Conservation (phyloP, 148 eudicot genomes). For the Oxyria digyna region DNA sequence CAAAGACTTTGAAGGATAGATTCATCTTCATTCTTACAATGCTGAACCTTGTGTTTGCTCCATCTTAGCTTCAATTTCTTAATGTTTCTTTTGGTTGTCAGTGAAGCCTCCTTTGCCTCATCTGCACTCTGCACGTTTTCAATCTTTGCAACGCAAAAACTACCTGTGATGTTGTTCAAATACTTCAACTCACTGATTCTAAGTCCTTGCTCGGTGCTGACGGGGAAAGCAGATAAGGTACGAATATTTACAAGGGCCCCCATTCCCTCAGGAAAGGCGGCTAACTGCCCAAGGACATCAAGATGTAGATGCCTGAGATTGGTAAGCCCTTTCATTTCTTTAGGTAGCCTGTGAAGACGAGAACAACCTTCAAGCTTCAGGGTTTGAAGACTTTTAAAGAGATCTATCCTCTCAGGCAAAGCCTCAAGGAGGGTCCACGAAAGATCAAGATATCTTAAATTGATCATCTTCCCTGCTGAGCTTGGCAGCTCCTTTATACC, state of each 20-base stretch:
- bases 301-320: not conserved
- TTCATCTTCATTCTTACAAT: not conserved
- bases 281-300: not conserved
- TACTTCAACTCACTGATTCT: not conserved
- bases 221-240: not conserved
- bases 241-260: not conserved
- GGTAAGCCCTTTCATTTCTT: not conserved
- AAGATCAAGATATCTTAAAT: not conserved
- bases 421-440: not conserved
- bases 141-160: not conserved
- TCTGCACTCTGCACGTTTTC: not conserved
- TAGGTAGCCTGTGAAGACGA: not conserved
- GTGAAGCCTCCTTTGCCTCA: not conserved
- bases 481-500: not conserved
- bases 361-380: not conserved
- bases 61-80: not conserved
- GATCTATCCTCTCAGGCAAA: not conserved
- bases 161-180: not conserved
- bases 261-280: not conserved
- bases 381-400: not conserved
- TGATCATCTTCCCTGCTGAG: not conserved
- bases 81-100: not conserved
- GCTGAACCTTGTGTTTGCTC: not conserved
- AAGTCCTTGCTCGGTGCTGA: not conserved
- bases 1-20: not conserved